A percentile compares a stretch with the other conserved stretches of the same genome.
phyloP scores from a whole-genome alignment of 208 protist genomes.

The Trichomonas gallinae region DNA sequence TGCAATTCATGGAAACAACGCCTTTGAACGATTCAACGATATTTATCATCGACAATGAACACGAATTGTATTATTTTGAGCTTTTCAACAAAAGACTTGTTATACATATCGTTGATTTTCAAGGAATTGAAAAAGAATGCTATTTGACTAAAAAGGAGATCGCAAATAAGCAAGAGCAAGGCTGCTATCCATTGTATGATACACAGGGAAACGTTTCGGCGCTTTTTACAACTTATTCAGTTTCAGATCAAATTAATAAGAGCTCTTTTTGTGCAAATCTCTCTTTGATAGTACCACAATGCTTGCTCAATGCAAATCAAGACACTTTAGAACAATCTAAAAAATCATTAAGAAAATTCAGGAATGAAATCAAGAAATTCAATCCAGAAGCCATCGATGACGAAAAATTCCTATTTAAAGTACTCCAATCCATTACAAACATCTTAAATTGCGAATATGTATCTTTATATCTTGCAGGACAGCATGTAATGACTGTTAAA shows the following conservation, averaged over 20 bases:
- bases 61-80: background rate
- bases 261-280: background rate
- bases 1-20: background rate
- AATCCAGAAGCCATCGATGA: background rate
- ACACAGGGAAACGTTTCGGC: background rate
- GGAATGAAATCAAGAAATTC: background rate
- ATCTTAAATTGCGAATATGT: background rate
- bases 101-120: background rate
- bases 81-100: background rate
- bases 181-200: background rate
- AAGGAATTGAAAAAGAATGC: background rate
- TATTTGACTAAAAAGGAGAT: background rate
- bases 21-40: background rate
- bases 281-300: background rate
- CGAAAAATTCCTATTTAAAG: background rate
- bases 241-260: background rate
- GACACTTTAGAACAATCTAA: background rate
- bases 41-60: background rate
- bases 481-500: background rate
- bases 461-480: background rate
- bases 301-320: background rate
- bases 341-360: background rate
- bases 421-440: background rate
- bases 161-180: background rate
- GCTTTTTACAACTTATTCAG: background rate